A percentile compares a stretch with the other conserved stretches of the same genome.
phyloP scores from a whole-genome alignment of 1,284 basidiomycete species.

The Leccinum fuscescens region DNA sequence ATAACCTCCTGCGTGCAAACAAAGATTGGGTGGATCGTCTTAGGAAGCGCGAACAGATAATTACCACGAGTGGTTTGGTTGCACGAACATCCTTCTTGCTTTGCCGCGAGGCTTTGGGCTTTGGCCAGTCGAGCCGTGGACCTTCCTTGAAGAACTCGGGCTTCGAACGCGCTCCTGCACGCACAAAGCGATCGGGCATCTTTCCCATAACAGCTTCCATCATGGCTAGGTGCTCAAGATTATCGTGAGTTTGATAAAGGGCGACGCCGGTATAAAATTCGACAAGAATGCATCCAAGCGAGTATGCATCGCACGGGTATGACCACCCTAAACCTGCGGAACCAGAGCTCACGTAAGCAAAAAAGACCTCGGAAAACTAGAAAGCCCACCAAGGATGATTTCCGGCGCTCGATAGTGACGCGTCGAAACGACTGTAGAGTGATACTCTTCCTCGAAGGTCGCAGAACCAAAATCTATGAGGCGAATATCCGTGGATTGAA shows the following conservation, averaged over 20 bases:
- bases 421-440: constrained; percentile 96
- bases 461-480: constrained; percentile 99
- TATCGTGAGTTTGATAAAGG: constrained; percentile 98
- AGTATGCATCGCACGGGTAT: constrained; percentile 98
- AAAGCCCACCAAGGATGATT: constrained; percentile 86
- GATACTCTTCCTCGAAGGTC: constrained; percentile 97
- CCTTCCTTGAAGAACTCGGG: constrained; percentile 92
- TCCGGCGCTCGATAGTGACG: constrained; percentile 99
- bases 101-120: constrained; percentile 80
- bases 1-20: constrained; percentile 72
- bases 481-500: constrained; percentile 89
- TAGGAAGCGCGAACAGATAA: constrained; percentile 25
- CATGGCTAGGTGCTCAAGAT: constrained; percentile 99
- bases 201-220: constrained; percentile 99
- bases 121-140: constrained; percentile 88
- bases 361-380: neutral
- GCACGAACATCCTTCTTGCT: constrained; percentile 93
- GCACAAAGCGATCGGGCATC: constrained; percentile 86
- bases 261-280: constrained; percentile 98
- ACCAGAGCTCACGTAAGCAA: constrained; percentile 15
- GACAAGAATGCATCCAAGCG: constrained; percentile 97
- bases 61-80: constrained; percentile 75
- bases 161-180: constrained; percentile 69
- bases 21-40: constrained; percentile 13
- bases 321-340: constrained; percentile 90